Evolutionary conservation across 768 basidiomycete genomes (phyloP), one percentile per base, ranked within the genome.

Genomic region (Trametes punicea): DNA sequence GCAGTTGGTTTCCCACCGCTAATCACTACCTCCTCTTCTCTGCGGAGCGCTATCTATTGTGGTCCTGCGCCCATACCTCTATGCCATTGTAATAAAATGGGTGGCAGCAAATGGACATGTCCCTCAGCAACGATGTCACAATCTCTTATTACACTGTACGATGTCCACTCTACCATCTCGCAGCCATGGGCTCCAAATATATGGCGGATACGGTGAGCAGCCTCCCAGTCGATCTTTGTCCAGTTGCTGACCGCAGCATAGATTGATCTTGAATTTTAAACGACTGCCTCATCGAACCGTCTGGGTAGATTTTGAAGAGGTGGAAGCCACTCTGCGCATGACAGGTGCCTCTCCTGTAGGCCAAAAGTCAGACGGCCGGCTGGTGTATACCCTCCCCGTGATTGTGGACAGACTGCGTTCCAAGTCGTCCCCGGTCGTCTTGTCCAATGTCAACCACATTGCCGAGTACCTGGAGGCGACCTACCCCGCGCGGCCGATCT

Each of bases 151-250:
- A 81, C 75, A 15, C 73, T 90, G 15, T 90, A 88, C 65, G 88
- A 90, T 59, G 75, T 84, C 20, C 82, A 78, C 30, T 83, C 85
- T 9, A 75, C 74, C 46, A 76, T 75, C 8, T 74, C 82, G 2
- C 82, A 85, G 50, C 78, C 87, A n/a, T 90, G 87, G 87, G 83
- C 83, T 48, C 88, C 88, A 26, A 87, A 86, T 59, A 73, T 85
- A 26, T 89, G 87, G 87, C 77, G 85, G 40, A 79, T 90, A 59
- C 74, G 88, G 86, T 83, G 49, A 29, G 73, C 51, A 15, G 13
- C 33, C 11, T 20, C 40, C 23, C 15, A n/a, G n/a, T 26, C 50
- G 29, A 31, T 15, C 39, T 7, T 15, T 3, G 8, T 1, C 15
- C 25, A 6, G 18, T 3, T 47, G 25, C 50, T 57, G 11, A 55